Base-by-base conservation (phyloP, 768 basidiomycete genomes). In the Serendipita vermifera region DNA sequence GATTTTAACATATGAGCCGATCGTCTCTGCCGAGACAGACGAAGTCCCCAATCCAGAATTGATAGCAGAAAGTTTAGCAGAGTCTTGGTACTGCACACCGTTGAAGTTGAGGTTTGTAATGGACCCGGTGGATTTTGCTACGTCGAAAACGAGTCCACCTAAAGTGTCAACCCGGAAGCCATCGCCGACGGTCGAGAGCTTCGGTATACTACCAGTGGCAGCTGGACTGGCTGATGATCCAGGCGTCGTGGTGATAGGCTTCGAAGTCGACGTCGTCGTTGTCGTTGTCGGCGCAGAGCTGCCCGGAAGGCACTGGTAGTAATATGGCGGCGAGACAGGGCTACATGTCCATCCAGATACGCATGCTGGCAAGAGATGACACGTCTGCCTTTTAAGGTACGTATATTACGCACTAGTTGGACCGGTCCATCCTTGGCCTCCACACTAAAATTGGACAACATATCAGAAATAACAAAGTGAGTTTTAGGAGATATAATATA, bases 1-100 rank as follows among this genome's bases (percentile, higher is more conserved):
- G 33, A 76, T 65, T 17, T 70, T 64, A 3, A 67, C 72, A 53
- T 72, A 73, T 58, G 67, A 70, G 56, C 72, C 73, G n/a, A 68
- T 65, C 24, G 72, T 71, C 14, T 65, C 66, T 9, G 71, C 72
- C 0, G 71, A 68, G 7, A 75, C 71, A 24, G 69, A 69, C 6
- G 74, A 73, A 27, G 71, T 70, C 7, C 74, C 74, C 55, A 77
- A 62, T 11, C 74, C 74, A 5, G 73, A 75, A 60, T 72, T 72
- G n/a, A 77, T 68, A 38, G 75, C 74, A 27, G 73, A 72, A 58
- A 71, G 71, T 59, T 75, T 72, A 32, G 69, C 64, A 3, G 67
- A 65, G 60, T 75, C 74, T 58, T 75, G 75, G 33, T 75, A 63
- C 61, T 77, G 68, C 54, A 69, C 71, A 26, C 76, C 73, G 57